phyloP scores from a whole-genome alignment of 768 basidiomycete genomes.

The Lyophyllum semitale region DNA sequence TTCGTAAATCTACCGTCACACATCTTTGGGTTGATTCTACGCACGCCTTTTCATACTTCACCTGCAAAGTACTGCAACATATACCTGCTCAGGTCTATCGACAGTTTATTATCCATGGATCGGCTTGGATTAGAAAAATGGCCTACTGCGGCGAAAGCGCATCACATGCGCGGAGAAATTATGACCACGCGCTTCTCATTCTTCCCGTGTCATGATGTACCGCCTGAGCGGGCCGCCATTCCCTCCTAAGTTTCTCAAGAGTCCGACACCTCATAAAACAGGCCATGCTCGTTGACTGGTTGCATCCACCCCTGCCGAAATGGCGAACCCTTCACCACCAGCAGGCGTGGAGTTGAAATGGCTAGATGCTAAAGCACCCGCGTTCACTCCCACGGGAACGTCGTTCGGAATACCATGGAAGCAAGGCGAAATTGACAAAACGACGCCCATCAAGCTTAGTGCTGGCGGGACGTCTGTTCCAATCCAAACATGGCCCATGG shows the following conservation, averaged over 20 bases:
- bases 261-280: constrained; percentile 4
- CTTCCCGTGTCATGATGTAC: neutral
- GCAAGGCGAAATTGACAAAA: constrained; percentile 37
- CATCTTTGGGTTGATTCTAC: too few species aligned
- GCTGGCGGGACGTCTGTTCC: constrained; percentile 23
- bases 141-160: neutral
- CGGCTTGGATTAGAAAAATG: too few species aligned
- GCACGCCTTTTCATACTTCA: too few species aligned
- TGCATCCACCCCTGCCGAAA: neutral
- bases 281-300: neutral
- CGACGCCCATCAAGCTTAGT: constrained; percentile 27
- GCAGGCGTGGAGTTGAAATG: constrained; percentile 30
- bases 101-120: too few species aligned
- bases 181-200: constrained; percentile 7
- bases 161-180: constrained; percentile 10
- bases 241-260: neutral
- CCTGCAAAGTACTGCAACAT: too few species aligned
- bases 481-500: constrained; percentile 38
- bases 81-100: too few species aligned
- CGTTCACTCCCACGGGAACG: constrained; percentile 31
- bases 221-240: constrained; percentile 9
- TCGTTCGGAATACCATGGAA: constrained; percentile 39
- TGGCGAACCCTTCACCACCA: constrained; percentile 20
- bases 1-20: too few species aligned
- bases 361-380: constrained; percentile 32